Evolutionary conservation across 2,329 filamentous ascomycete species (phyloP).

Genomic region (Scortechinia acanthostroma): DNA sequence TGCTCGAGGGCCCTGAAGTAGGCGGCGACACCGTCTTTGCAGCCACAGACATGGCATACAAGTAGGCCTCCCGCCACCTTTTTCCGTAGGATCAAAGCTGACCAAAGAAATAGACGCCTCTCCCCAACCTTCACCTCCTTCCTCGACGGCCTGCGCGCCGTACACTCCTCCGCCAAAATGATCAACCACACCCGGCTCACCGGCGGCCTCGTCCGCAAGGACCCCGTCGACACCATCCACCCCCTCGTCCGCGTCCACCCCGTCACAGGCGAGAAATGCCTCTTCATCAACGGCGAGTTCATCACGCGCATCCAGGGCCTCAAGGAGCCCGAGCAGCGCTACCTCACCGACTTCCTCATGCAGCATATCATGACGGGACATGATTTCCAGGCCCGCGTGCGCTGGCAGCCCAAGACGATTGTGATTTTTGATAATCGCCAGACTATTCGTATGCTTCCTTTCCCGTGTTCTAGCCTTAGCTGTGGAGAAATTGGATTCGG

Average conservation of each 20-base stretch:
- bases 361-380: slow-evolving; percentile 34
- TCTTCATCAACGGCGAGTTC: slow-evolving; percentile 38
- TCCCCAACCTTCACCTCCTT: slow-evolving; percentile 19
- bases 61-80: slow-evolving; percentile 14
- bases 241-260: slow-evolving; percentile 36
- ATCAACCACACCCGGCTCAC: slow-evolving; percentile 27
- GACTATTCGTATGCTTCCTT: slow-evolving; percentile 27
- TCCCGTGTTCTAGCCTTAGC: too few species aligned
- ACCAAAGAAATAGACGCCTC: slow-evolving; percentile 13
- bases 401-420: slow-evolving; percentile 37
- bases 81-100: neutral
- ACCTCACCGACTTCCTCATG: slow-evolving; percentile 35
- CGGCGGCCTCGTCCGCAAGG: slow-evolving; percentile 31
- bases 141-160: slow-evolving; percentile 18
- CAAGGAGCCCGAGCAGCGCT: slow-evolving; percentile 33
- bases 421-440: slow-evolving; percentile 39
- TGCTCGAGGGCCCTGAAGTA: slow-evolving; percentile 38
- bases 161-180: slow-evolving; percentile 32
- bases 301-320: slow-evolving; percentile 34
- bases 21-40: slow-evolving; percentile 37
- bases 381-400: slow-evolving; percentile 35
- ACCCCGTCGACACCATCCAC: slow-evolving; percentile 31
- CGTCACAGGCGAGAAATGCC: slow-evolving; percentile 35
- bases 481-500: too few species aligned
- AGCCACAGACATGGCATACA: slow-evolving; percentile 32